These are phyloP conservation scores for Russula ochroleuca DNA, from an alignment of 768 basidiomycete genomes.

Conservation along the genomic window DNA sequence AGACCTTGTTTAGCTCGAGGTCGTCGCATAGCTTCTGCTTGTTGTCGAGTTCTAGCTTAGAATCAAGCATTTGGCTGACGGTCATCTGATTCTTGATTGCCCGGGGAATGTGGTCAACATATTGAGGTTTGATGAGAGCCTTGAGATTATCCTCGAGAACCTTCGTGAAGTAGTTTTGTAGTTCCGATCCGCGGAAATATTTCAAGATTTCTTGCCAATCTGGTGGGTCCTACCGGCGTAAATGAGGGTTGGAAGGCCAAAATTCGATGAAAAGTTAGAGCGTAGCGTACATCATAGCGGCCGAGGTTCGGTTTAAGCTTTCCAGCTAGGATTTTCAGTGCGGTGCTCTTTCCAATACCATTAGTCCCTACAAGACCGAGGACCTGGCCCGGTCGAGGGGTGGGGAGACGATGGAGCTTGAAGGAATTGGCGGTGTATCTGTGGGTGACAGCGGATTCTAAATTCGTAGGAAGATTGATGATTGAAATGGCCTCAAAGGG, in stretches of 20 bases:
- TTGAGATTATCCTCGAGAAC: constrained; percentile 98
- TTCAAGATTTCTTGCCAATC: constrained; percentile 99
- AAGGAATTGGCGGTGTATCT: constrained; percentile 98
- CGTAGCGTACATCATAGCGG: constrained; percentile 74
- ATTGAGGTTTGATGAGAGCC: constrained; percentile 98
- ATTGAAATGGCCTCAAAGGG: constrained; percentile 99
- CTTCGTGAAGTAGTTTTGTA: constrained; percentile 99
- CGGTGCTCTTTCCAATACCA: constrained; percentile 99
- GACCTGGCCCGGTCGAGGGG: constrained; percentile 95
- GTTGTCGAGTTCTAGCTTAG: constrained; percentile 85
- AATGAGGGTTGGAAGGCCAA: constrained; percentile 11
- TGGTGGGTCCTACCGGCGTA: constrained; percentile 71
- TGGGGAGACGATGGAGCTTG: constrained; percentile 97
- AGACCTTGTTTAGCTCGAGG: constrained; percentile 81
- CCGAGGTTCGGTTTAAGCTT: constrained; percentile 98
- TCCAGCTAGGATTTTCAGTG: constrained; percentile 92
- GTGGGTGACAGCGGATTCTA: constrained; percentile 94
- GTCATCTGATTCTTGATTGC: constrained; percentile 89
- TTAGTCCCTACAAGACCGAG: constrained; percentile 98
- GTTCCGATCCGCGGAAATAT: constrained; percentile 96
- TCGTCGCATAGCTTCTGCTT: constrained; percentile 80
- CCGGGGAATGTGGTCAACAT: constrained; percentile 97
- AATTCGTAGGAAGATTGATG: constrained; percentile 97
- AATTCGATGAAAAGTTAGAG: constrained; percentile 1
- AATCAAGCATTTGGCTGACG: constrained; percentile 87